phyloP scores from a whole-genome alignment of 2,329 filamentous ascomycete species.

The Fusarium foetens region DNA sequence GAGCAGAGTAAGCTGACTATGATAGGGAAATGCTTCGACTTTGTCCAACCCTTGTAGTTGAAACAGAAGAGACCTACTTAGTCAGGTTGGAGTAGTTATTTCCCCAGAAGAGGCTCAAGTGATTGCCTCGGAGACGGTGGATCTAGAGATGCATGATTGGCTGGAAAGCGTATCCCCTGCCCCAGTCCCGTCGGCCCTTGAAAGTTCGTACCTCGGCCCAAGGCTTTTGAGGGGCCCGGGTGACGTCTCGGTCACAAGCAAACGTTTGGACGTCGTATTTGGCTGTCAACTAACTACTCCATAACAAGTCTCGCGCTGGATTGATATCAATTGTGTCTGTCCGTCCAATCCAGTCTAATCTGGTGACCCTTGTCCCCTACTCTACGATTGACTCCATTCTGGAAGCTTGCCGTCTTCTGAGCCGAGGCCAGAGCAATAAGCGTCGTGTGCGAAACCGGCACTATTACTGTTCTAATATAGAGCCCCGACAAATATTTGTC shows the following conservation, averaged over 20 bases:
- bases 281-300: background rate
- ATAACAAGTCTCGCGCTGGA: background rate
- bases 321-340: background rate
- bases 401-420: slow-evolving; percentile 19
- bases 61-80: background rate
- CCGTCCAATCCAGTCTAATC: background rate
- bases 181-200: slow-evolving; percentile 23
- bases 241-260: slow-evolving; percentile 42
- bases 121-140: slow-evolving; percentile 34
- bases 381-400: slow-evolving; percentile 4
- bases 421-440: slow-evolving; percentile 37
- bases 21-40: background rate
- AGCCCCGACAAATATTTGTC: slow-evolving; percentile 22
- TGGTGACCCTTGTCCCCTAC: background rate
- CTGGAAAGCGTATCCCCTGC: background rate
- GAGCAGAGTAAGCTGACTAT: background rate
- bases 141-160: background rate
- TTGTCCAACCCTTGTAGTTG: background rate
- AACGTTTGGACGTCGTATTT: background rate
- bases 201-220: slow-evolving; percentile 42
- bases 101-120: slow-evolving; percentile 31
- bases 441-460: slow-evolving; percentile 20
- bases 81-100: background rate
- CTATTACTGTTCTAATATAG: slow-evolving; percentile 25
- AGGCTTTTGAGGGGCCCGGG: slow-evolving; percentile 39